Evolutionary conservation across 306 rosid species (phyloP), one percentile per base, ranked within the genome.

Genomic region (peach (Prunus persica)): DNA sequence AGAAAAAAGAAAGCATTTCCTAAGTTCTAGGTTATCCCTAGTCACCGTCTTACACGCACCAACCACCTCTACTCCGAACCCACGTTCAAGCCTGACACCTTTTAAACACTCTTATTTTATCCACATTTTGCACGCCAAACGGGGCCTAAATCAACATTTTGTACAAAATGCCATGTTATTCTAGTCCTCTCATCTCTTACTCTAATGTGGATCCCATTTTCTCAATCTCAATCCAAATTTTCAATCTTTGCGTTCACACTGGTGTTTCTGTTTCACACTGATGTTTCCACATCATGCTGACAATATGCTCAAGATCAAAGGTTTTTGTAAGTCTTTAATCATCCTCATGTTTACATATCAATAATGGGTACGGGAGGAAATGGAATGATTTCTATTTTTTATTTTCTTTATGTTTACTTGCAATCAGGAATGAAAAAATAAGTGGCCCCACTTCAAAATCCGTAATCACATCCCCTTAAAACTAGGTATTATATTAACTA

Each of bases 31-130:
- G 84, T 81, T 47, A 49, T 66, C 78, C 78, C 14, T 22, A 9
- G 77, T 78, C 81, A 84, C 78, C 80, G 81, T 71, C 88, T 25
- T 13, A 60, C 51, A 73, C 77, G 78, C 65, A 75, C 78, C 75
- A 74, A 75, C 67, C 81, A 50, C 79, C 66, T 38, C 61, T 63
- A 4, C 41, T 14, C 11, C 6, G 38, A 52, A 76, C 65, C 51
- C 65, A 79, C 73, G 83, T 84, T 81, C 85, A 84, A 76, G 81
- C 78, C 6, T 65, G 69, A 58, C 3, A 12, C 47, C 61, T 2
- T 27, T 5, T 3, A 49, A 13, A 7, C 15, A 47, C 50, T 7
- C 45, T 73, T 24, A 18, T 51, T 41, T 20, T 10, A 28, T 64
- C 67, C 74, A 64, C 19, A 63, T 71, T 38, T 76, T 70, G 30